Base-by-base conservation (phyloP, 1,139 yeast species). In the Diutina rugosa region DNA sequence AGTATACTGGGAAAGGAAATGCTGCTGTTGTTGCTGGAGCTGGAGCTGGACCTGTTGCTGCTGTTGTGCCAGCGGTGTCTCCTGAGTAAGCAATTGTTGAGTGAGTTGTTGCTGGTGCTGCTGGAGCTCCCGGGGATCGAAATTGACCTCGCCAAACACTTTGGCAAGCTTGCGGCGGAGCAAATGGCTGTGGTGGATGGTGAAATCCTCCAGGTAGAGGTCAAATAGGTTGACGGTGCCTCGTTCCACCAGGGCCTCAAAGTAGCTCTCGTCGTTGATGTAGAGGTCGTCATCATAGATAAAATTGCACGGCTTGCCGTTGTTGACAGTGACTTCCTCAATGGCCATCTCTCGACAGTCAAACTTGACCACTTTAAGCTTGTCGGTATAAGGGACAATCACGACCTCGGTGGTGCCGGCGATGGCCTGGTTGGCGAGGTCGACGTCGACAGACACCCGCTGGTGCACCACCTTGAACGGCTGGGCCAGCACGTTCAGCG, bases 401-500 rank as follows among this genome's bases (percentile, higher is more conserved):
- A 95, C 86, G 46, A 93, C 72, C 65, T 90, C 97, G 0, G 98
- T 90, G 62, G 81, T 78, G 14, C 98, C 99, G n/a, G 69, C 69
- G 10, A 85, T 69, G 28, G 69, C 64, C 58, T 79, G 78, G 48
- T 72, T 70, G 26, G 83, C 77, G 51, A 87, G 69, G 66, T 86
- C 90, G 4, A 87, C 79, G 65, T 86, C 91, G 46, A 87, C 67
- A 35, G 79, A 76, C 12, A 87, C 84, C 61, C 84, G 76, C 66
- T 87, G 95, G 66, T 85, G 90, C 16, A 61, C 61, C 4, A 61
- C 57, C 41, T 57, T 60, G 47, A 61, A 58, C 30, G 55, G 52
- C 44, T 61, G 63, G 10, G 60, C 48, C 59, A 55, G 61, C 18
- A 59, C 59, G 54, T 56, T 56, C 35, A 56, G 57, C 2, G 55